Evolutionary conservation across 768 basidiomycete genomes (phyloP).

Genomic region (Leucocoprinus sp.): DNA sequence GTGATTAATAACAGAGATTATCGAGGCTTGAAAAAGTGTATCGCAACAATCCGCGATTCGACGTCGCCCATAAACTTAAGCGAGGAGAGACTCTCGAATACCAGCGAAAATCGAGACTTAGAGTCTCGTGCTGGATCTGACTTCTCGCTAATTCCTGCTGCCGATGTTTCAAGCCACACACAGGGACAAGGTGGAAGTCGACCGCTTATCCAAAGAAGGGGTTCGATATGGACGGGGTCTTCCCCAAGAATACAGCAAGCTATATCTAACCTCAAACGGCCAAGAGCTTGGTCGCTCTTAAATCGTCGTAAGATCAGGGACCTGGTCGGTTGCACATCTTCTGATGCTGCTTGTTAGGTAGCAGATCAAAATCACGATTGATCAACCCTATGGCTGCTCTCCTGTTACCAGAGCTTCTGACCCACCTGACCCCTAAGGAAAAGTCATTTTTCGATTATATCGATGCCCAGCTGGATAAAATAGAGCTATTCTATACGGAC

Average conservation of each 20-base stretch:
- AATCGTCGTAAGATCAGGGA: conserved; percentile 13
- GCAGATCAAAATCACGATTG: conserved; percentile 3
- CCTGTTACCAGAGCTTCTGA: conserved; percentile 40
- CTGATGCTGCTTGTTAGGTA: background rate
- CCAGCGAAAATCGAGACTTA: background rate
- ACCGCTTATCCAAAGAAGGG: background rate
- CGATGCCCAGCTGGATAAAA: conserved; percentile 75
- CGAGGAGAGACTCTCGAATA: conserved; percentile 9
- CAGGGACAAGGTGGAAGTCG: background rate
- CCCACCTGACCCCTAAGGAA: conserved; percentile 52
- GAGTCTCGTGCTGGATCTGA: background rate
- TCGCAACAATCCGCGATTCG: conserved; percentile 41
- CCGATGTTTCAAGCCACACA: background rate
- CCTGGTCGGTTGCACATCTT: background rate
- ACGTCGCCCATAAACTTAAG: background rate
- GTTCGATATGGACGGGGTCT: background rate
- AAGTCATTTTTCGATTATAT: conserved; percentile 68
- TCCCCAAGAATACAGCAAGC: conserved; percentile 3
- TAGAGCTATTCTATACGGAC: conserved; percentile 74
- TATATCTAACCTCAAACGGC: background rate
- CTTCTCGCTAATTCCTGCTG: conserved; percentile 1
- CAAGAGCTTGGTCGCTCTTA: conserved; percentile 5
- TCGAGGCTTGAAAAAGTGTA: conserved; percentile 58
- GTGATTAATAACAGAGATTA: conserved; percentile 63
- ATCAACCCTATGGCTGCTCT: conserved; percentile 21